These are phyloP conservation scores for Fusarium pininemorale DNA, from an alignment of 2,329 filamentous ascomycete genomes.

Conservation along the genomic window DNA sequence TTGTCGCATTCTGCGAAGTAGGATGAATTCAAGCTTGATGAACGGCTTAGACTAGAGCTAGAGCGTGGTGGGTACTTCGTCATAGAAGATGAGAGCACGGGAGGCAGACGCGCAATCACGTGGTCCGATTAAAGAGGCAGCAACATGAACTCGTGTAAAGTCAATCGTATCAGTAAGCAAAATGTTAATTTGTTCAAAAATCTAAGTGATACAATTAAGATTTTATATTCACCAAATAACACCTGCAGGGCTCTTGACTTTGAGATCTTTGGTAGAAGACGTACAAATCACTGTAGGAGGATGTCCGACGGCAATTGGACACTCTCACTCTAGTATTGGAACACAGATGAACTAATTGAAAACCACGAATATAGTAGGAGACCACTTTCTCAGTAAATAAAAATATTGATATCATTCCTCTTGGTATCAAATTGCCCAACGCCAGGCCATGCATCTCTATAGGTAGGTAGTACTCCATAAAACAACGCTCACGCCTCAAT, in stretches of 20 bases:
- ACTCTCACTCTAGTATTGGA: background rate
- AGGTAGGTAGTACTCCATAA: background rate
- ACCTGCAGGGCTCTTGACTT: background rate
- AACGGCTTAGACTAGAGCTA: background rate
- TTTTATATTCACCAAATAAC: background rate
- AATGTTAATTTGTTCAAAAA: background rate
- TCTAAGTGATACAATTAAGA: background rate
- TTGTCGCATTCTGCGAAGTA: slow-evolving; percentile 23
- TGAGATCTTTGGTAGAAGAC: too few species aligned
- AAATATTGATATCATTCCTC: background rate
- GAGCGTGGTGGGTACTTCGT: slow-evolving; percentile 18
- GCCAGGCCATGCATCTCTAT: slow-evolving; percentile 32
- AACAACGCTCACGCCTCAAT: slow-evolving; percentile 58
- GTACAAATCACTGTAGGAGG: background rate
- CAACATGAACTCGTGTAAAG: background rate
- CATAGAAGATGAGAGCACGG: slow-evolving; percentile 13
- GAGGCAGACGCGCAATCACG: slow-evolving; percentile 14
- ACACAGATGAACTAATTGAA: background rate
- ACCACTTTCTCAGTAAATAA: background rate
- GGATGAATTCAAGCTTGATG: background rate
- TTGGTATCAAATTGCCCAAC: slow-evolving; percentile 21
- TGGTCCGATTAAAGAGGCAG: background rate
- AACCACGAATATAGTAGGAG: background rate
- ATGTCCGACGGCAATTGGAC: too few species aligned
- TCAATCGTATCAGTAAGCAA: background rate